Base-by-base conservation (phyloP, 169 alveolate genomes). In the Babesia bovis region DNA sequence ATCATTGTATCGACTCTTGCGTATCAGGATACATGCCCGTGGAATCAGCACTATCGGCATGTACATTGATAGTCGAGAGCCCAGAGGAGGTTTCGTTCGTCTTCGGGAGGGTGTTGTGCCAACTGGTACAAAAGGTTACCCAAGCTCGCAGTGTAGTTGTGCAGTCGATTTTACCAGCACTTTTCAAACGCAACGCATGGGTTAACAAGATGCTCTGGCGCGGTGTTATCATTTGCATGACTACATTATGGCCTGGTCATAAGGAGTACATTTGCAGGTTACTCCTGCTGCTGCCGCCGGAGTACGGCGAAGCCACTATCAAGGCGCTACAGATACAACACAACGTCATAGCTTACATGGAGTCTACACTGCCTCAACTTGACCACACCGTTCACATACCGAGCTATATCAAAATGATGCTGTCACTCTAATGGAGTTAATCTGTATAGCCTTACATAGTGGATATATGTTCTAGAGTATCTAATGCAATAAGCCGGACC, bases 21-120 rank as follows among this genome's bases (percentile, higher is more conserved):
- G 70, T 63, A 7, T 3, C 28, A 19, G 85, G 85, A 4, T 44
- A 47, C 35, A 60, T 77, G 56, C 28, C 60, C 19, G 82, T 77
- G 7, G 83, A 79, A 19, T 23, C 87, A 17, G 87, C 83, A 33
- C 33, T 79, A 12, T 69, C 82, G 4, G 61, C 87, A 26, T 69
- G 79, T 47, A 66, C 79, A 33, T 69, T 79, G 19, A 79, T 79
- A 12, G 87, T 79, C 35, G 87, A 79, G 28, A 47, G 72, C 17
- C 25, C 49, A 26, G 81, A 66, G 32, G 53, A 56, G 26, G 69
- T 79, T n/a, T 66, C 79, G 13, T 79, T 70, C 35, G 77, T 79
- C 25, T 79, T 79, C 38, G 87, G 87, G 9, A 41, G 87, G 23
- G 60, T 79, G 28, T 42, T 79, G 10, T 79, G 87, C 47, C 87